A percentile compares a stretch with the other conserved stretches of the same genome.
Evolutionary conservation across 2,329 filamentous ascomycete species (phyloP).

Genomic region (Epichloe glyceriae): DNA sequence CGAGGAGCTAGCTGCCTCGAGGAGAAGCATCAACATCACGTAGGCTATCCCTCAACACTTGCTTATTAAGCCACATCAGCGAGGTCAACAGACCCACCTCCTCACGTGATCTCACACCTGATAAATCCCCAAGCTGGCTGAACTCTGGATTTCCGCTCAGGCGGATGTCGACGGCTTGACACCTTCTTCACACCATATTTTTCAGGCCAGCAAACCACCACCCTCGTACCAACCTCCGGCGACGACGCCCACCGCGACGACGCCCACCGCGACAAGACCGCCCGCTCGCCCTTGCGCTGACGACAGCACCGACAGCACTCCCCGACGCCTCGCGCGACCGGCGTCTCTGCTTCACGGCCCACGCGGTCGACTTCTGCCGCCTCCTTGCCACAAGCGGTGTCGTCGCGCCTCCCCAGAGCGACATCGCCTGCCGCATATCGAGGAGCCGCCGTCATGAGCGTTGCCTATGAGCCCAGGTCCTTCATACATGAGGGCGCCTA

Average conservation of each 20-base stretch:
- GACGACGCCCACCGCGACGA: neutral
- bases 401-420: conserved; percentile 5
- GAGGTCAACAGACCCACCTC: no score
- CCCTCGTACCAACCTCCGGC: conserved; percentile 1
- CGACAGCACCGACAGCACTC: neutral
- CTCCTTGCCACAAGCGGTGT: conserved; percentile 4
- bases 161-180: conserved; percentile 5
- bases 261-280: neutral
- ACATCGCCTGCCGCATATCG: conserved; percentile 10
- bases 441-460: conserved; percentile 29
- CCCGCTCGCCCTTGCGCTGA: neutral
- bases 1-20: neutral
- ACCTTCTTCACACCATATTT: conserved; percentile 16
- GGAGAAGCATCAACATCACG: neutral
- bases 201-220: conserved; percentile 14
- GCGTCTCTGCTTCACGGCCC: conserved; percentile 2
- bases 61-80: neutral
- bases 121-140: conserved; percentile 4
- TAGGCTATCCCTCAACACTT: no score
- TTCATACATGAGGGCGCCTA: conserved; percentile 37
- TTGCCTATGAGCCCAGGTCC: conserved; percentile 37
- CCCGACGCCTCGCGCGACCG: conserved; percentile 5
- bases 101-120: conserved; percentile 2
- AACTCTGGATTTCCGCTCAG: conserved; percentile 6
- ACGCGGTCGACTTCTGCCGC: conserved; percentile 5